Percentiles rank a stretch among this genome's conserved stretches.
phyloP scores from a whole-genome alignment of 2,329 filamentous ascomycete species.

The Cercospora citrullina region DNA sequence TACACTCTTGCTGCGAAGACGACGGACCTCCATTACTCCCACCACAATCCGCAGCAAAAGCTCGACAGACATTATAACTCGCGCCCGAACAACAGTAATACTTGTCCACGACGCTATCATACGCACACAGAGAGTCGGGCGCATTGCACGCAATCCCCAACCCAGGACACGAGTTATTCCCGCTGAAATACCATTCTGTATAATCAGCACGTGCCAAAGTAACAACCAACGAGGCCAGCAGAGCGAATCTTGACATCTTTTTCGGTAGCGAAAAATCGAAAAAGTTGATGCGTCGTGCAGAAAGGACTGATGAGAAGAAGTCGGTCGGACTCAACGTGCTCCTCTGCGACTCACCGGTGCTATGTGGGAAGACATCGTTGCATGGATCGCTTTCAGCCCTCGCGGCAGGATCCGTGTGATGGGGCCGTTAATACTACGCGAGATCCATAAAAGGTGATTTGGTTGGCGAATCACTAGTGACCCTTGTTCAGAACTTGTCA shows the following conservation, averaged over 20 bases:
- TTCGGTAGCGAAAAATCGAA: not conserved
- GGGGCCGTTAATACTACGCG: conserved; percentile 1
- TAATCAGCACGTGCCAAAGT: conserved; percentile 14
- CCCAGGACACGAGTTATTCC: conserved; percentile 15
- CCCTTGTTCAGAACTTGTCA: not conserved
- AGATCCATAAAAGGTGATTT: conserved; percentile 3
- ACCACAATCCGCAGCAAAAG: conserved; percentile 16
- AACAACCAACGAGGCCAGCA: not conserved
- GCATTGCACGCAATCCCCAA: conserved; percentile 14
- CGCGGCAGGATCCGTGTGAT: not conserved
- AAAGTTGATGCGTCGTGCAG: not conserved
- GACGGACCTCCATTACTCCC: conserved; percentile 14
- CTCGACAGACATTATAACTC: conserved; percentile 21
- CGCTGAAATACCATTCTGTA: conserved; percentile 21
- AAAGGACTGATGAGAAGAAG: not conserved
- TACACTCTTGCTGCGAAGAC: conserved; percentile 16
- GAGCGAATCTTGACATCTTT: not conserved
- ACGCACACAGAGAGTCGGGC: conserved; percentile 17
- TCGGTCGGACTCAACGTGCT: not conserved
- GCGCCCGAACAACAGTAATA: conserved; percentile 21
- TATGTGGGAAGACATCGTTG: not conserved
- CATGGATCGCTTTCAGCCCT: conserved; percentile 4
- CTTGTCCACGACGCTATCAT: conserved; percentile 22
- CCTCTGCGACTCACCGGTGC: not conserved
- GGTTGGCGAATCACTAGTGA: not conserved